These are phyloP conservation scores for Pestalotiopsis sp. DNA, from an alignment of 2,329 filamentous ascomycete species.

Conservation along the genomic window DNA sequence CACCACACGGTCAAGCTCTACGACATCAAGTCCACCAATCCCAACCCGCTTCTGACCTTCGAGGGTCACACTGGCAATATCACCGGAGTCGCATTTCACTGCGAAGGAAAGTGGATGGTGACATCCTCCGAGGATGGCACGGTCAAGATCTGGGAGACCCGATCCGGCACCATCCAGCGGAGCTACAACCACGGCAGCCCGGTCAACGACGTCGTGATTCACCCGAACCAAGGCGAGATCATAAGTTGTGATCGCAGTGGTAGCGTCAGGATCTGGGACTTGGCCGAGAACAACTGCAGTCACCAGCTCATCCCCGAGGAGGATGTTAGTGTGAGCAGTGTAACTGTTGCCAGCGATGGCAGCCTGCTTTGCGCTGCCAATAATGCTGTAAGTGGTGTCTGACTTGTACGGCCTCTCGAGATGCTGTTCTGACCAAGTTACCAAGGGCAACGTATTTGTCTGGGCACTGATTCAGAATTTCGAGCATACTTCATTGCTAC, in stretches of 20 bases:
- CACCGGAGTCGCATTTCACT: constrained; percentile 96
- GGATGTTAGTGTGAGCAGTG: constrained; percentile 89
- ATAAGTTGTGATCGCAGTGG: constrained; percentile 94
- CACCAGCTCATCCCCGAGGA: constrained; percentile 97
- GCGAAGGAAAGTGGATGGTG: constrained; percentile 99
- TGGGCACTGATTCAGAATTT: constrained; percentile 88
- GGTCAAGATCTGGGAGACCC: constrained; percentile 96
- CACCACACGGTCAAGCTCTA: constrained; percentile 93
- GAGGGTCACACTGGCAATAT: constrained; percentile 96
- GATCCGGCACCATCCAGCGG: constrained; percentile 82
- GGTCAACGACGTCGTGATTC: constrained; percentile 98
- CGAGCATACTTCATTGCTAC: constrained; percentile 81
- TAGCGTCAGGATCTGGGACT: constrained; percentile 93
- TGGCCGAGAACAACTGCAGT: constrained; percentile 95
- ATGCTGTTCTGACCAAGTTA: neutral
- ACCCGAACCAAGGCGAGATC: constrained; percentile 97
- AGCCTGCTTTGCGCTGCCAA: constrained; percentile 92
- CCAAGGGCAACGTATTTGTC: constrained; percentile 91
- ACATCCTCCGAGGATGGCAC: constrained; percentile 96
- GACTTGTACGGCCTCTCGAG: neutral
- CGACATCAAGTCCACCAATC: constrained; percentile 98
- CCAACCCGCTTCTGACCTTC: constrained; percentile 88
- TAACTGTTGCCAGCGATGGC: constrained; percentile 94
- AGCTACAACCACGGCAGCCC: constrained; percentile 90
- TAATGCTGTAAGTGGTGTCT: constrained; percentile 65